Base-by-base conservation (phyloP, 768 basidiomycete genomes). In the Pleurotus salmoneostramineus region DNA sequence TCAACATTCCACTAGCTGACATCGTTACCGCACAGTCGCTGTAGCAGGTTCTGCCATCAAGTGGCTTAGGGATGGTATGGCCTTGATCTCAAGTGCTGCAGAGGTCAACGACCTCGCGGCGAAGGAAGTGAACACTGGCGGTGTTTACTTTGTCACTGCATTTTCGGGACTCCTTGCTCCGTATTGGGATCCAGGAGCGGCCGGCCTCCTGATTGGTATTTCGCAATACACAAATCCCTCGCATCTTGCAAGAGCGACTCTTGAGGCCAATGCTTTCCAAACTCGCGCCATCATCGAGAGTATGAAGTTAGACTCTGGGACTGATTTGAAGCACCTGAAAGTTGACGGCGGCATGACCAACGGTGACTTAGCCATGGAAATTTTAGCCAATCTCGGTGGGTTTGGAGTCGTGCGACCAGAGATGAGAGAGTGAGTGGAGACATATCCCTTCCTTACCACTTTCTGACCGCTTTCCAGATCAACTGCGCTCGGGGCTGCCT, bases 271-370 rank as follows among this genome's bases (percentile, higher is more conserved):
- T 59, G 95, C 94, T 11, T 98, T 88, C 78, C 95, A 98, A 72
- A 97, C 96, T 10, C 85, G 91, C 58, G 97, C 93, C 6, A 92
- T 99, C 64, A 81, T 98, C 49, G 94, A 98, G 69, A 89, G 91
- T 66, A 99, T 99, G 90, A 88, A 91, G 69, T 75, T 90, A 56
- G 96, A 99, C 73, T 89, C 91, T n/a, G 82, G 81, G 12, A 77
- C 78, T 4, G 85, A 90, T 48, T 80, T 97, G 56, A 87, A 88
- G 66, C 82, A 89, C 64, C 84, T 99, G 61, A 95, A 89, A 70
- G 96, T 99, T 36, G 97, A 98, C 70, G 97, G 97, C n/a, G 94
- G 95, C 12, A 95, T 97, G 90, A 97, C 95, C 8, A 96, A 95
- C 62, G 91, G 92, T 35, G 93, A 96, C 66, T 71, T 91, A 32